These are phyloP conservation scores for Citrus cavaleriei DNA, from an alignment of 345 rosid species.

Conservation along the genomic window DNA sequence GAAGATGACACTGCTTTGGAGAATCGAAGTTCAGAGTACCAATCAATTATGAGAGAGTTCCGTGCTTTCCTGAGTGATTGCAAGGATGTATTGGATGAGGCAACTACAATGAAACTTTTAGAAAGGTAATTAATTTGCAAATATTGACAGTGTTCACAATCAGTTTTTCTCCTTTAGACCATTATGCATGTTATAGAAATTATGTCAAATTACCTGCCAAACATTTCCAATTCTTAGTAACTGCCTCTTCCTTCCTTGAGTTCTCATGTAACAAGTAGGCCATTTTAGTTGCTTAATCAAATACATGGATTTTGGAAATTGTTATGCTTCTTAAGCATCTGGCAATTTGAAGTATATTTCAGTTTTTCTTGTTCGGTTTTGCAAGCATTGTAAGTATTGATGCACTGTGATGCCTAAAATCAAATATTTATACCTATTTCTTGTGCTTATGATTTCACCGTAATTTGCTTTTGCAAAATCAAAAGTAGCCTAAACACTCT, in stretches of 20 bases:
- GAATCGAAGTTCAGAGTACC: constrained; percentile 76
- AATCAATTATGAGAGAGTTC: constrained; percentile 75
- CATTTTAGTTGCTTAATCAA: neutral
- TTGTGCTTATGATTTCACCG: neutral
- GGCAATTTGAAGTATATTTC: neutral
- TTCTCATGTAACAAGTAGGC: neutral
- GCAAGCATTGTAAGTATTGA: neutral
- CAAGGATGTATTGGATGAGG: constrained; percentile 97
- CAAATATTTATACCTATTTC: neutral
- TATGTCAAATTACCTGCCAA: neutral
- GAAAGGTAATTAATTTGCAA: constrained; percentile 58
- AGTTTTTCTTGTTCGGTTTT: neutral
- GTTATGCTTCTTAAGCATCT: neutral
- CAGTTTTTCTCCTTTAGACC: neutral
- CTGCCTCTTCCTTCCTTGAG: neutral
- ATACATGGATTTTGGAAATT: neutral
- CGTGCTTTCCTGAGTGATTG: constrained; percentile 94
- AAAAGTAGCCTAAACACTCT: constrained; percentile 1
- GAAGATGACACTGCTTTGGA: constrained; percentile 92
- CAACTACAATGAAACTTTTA: constrained; percentile 93
- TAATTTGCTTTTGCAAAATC: neutral
- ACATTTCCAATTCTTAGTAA: neutral
- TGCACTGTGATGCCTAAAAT: neutral
- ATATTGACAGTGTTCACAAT: neutral
- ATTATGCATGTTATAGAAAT: neutral